Evolutionary conservation across 208 protist genomes (phyloP), one percentile per base, ranked within the genome.

Genomic region (Balamuthia mandrillaris): DNA sequence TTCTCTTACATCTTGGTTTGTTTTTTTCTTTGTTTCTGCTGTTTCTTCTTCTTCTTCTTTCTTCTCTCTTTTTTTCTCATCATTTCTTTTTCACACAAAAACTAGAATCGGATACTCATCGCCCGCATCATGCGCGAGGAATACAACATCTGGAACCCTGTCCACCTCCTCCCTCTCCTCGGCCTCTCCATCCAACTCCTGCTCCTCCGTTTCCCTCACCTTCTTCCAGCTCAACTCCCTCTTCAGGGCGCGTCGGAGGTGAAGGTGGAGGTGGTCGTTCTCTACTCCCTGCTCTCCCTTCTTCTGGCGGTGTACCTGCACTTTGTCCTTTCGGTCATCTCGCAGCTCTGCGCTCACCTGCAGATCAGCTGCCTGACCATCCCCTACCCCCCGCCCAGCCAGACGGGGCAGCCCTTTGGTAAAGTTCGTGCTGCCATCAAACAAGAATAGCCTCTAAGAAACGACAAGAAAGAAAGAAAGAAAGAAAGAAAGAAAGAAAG

Each of bases 111-210:
- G 18, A 63, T 81, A 51, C 49, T 81, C 27, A 81, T 81, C 16
- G 74, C 74, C 10, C 74, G 74, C 74, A 81, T 81, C 74, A 81
- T 51, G 18, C 74, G 74, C 74, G 61, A 33, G 10, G 74, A 81
- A 35, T 81, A 81, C 52, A 81, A 81, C 74, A 51, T 81, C 31
- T 81, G 74, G 74, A 81, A 81, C 49, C 74, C 49, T 14, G 3
- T 81, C 33, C 74, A 44, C 10, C 31, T 63, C 33, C 42, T 81
- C 12, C 49, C 74, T 21, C 10, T 63, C 45, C 14, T 63, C n/a
- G 74, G 74, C 29, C 74, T 41, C 6, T 31, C 61, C 74, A 51
- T 63, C 27, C 61, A 51, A 31, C 18, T 14, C 74, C 42, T 63
- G 37, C 47, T 65, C 49, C 33, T 51, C 49, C 24, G 7, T 31